phyloP scores from a whole-genome alignment of 1,284 basidiomycete species.

The Neotropicomus parvogracilis region DNA sequence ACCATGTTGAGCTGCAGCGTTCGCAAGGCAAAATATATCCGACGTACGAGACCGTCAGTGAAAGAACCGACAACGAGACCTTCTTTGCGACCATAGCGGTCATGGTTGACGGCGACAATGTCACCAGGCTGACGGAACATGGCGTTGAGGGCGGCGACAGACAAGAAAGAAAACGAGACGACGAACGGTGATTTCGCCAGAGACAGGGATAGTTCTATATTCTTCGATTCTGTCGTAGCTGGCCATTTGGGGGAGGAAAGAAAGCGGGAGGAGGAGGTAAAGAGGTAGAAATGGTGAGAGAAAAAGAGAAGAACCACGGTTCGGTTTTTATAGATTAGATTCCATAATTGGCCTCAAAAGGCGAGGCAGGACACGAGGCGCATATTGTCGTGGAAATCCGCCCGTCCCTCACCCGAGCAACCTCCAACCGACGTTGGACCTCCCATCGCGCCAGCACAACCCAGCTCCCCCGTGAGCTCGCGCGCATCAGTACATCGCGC shows the following conservation, averaged over 20 bases:
- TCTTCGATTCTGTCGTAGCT: slow-evolving; percentile 35
- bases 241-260: slow-evolving; percentile 22
- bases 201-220: slow-evolving; percentile 21
- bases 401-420: slow-evolving; percentile 12
- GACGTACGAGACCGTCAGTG: slow-evolving; percentile 61
- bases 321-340: slow-evolving; percentile 50
- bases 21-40: background rate
- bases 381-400: slow-evolving; percentile 22
- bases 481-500: no score
- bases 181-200: slow-evolving; percentile 37
- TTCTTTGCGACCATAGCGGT: slow-evolving; percentile 57
- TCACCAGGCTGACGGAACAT: slow-evolving; percentile 57
- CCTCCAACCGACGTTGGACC: slow-evolving; percentile 13
- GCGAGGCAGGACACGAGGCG: slow-evolving; percentile 49
- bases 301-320: slow-evolving; percentile 11
- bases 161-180: background rate
- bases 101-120: slow-evolving; percentile 70
- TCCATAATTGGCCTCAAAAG: slow-evolving; percentile 28
- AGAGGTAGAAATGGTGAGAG: slow-evolving; percentile 22
- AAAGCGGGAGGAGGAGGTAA: slow-evolving; percentile 18
- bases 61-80: slow-evolving; percentile 74
- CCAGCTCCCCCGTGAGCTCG: no score
- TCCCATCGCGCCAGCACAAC: no score
- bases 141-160: background rate
- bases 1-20: slow-evolving; percentile 3